A percentile compares a stretch with the other conserved stretches of the same genome.
Conservation (phyloP, 2,329 filamentous ascomycete genomes). For the Pestalotiopsis sp. region DNA sequence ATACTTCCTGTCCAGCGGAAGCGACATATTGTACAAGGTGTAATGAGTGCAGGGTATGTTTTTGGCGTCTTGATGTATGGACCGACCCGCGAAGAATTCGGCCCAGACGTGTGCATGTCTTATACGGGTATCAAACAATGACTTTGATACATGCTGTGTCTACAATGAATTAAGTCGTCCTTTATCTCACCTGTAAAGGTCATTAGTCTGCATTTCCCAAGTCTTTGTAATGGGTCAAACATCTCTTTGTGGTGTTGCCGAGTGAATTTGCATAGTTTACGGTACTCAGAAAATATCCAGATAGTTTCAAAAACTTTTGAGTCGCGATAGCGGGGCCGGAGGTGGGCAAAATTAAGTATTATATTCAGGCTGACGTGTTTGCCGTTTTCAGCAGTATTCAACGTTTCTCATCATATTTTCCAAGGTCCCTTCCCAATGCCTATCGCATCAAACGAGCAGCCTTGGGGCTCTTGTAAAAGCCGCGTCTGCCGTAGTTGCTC, state of each 20-base stretch:
- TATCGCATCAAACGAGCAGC: not conserved
- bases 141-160: not conserved
- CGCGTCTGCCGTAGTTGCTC: conserved; percentile 5
- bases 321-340: too few species aligned
- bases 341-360: not conserved
- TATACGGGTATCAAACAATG: not conserved
- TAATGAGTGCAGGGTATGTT: not conserved
- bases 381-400: not conserved
- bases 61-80: not conserved
- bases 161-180: not conserved
- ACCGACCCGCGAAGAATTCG: not conserved
- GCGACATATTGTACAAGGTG: not conserved
- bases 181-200: not conserved
- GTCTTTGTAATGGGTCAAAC: not conserved
- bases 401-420: not conserved
- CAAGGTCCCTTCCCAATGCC: too few species aligned
- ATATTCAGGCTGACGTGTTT: not conserved
- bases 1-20: not conserved
- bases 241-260: not conserved
- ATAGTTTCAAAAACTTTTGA: not conserved
- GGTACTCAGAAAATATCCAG: not conserved
- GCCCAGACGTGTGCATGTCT: not conserved
- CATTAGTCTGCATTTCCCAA: not conserved
- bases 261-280: not conserved
- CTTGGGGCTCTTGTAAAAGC: conserved; percentile 8